phyloP scores from a whole-genome alignment of 1,284 basidiomycete species.

The Rhodotorula sp. region DNA sequence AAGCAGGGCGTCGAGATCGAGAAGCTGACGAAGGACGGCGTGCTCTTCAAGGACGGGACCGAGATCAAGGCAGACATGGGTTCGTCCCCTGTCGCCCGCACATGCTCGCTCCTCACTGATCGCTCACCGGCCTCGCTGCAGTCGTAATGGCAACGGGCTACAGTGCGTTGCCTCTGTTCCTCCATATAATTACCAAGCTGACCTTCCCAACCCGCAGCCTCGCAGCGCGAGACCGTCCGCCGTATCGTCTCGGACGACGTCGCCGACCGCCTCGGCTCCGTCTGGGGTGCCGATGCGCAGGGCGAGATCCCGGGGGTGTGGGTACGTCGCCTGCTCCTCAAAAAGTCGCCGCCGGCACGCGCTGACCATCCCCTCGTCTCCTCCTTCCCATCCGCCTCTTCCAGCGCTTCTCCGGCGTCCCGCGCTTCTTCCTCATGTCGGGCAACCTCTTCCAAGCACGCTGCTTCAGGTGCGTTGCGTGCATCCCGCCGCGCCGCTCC shows the following conservation, averaged over 20 bases:
- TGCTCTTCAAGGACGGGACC: constrained; percentile 52
- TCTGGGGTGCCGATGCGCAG: constrained; percentile 64
- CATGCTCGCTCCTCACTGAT: background rate
- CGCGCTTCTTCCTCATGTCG: constrained; percentile 59
- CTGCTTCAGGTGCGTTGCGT: constrained; percentile 16
- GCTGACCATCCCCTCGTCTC: too few species aligned
- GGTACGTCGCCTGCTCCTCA: background rate
- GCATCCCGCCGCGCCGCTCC: background rate
- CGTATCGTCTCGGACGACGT: constrained; percentile 59
- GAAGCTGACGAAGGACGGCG: constrained; percentile 42
- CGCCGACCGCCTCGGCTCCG: constrained; percentile 55
- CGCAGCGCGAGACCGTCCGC: constrained; percentile 52
- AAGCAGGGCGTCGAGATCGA: constrained; percentile 50
- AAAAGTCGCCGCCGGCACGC: background rate
- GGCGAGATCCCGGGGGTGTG: constrained; percentile 57
- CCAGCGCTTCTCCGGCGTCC: constrained; percentile 57
- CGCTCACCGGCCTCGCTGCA: background rate
- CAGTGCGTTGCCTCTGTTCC: background rate
- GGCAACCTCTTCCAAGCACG: constrained; percentile 45
- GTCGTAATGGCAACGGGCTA: constrained; percentile 20
- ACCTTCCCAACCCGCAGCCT: constrained; percentile 35
- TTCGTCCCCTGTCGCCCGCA: constrained; percentile 6
- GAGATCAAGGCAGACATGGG: constrained; percentile 50
- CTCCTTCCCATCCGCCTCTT: background rate
- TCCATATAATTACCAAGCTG: background rate